Evolutionary conservation across 1,139 yeast species (phyloP).

Genomic region (Protomyces pachydermus): DNA sequence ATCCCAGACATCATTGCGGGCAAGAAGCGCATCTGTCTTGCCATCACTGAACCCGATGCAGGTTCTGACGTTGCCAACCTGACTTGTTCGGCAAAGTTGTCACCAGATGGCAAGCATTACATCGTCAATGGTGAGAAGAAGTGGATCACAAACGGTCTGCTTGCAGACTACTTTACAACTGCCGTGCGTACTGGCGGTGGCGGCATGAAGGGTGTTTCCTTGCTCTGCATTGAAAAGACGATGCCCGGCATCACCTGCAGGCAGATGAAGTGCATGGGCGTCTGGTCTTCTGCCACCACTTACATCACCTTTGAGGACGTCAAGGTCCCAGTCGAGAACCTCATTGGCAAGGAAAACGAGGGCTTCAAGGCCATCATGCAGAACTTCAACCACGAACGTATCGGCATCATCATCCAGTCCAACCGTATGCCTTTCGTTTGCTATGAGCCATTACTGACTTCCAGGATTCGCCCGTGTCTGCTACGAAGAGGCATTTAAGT

Average conservation of each 20-base stretch:
- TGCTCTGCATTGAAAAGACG: constrained; percentile 42
- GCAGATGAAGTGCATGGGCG: constrained; percentile 44
- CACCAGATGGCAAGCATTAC: constrained; percentile 38
- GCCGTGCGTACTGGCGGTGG: constrained; percentile 46
- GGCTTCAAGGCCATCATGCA: constrained; percentile 46
- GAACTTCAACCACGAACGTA: constrained; percentile 45
- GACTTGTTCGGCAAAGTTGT: constrained; percentile 41
- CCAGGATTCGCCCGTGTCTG: constrained; percentile 44
- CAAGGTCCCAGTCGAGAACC: constrained; percentile 46
- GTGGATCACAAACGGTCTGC: constrained; percentile 7
- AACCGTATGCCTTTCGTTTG: constrained; percentile 46
- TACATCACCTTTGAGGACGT: constrained; percentile 45
- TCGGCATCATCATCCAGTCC: constrained; percentile 45
- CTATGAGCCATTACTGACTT: constrained; percentile 43
- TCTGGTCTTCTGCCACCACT: constrained; percentile 43
- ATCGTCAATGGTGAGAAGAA: constrained; percentile 42
- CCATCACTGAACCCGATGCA: constrained; percentile 45
- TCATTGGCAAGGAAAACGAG: constrained; percentile 44
- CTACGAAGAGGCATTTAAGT: constrained; percentile 44
- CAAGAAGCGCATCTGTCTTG: constrained; percentile 42
- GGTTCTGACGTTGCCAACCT: constrained; percentile 47
- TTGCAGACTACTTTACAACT: constrained; percentile 43
- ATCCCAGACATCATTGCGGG: constrained; percentile 41
- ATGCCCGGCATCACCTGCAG: constrained; percentile 43
- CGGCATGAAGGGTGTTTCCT: constrained; percentile 43